Evolutionary conservation across 148 eudicot species (phyloP), one percentile per base, ranked within the genome.

Genomic region (Nepenthes gracilis): DNA sequence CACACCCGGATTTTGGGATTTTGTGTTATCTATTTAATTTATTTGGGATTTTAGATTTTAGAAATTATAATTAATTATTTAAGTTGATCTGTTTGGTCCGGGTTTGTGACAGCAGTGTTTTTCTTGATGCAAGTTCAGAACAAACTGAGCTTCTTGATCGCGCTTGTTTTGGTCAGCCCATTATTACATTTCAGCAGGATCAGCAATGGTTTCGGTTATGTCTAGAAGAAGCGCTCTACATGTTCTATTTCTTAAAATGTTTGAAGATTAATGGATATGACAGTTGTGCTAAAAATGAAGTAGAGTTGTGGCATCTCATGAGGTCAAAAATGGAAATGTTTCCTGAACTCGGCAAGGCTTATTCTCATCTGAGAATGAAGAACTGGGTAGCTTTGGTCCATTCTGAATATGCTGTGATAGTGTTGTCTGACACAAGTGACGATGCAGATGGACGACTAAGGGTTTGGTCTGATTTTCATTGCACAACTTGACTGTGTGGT

Each of bases 371-470:
- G 23, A 83, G 88, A 34, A 60, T 35, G 51, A 85, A 80, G 72
- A 91, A 87, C 57, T 91, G 93, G 90, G 79, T 91, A 45, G 86
- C n/a, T n/a, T n/a, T 85, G 43, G 83, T 87, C 51, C 96, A 85
- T 72, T 78, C 94, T 32, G 97, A 91, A 52, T 92, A 82, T 70
- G 85, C 88, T 0, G 85, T 92, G 65, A 65, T 85, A 70, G 86
- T 84, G 15, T 64, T 79, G 32, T 75, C 86, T 2, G 77, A 68
- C 49, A 73, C 61, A 33, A 68, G 68, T 23, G 75, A 34, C 6
- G 36, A 54, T 40, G 66, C 61, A 2, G 70, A 59, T 43, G 80
- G 64, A 55, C 73, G 86, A 43, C 68, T 87, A 66, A 81, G 65
- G 60, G 75, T 78, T 13, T 91, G 97, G 97, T 79, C 95, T 36